phyloP scores from a whole-genome alignment of 1,284 basidiomycete species.

The Lentinus polychrous region DNA sequence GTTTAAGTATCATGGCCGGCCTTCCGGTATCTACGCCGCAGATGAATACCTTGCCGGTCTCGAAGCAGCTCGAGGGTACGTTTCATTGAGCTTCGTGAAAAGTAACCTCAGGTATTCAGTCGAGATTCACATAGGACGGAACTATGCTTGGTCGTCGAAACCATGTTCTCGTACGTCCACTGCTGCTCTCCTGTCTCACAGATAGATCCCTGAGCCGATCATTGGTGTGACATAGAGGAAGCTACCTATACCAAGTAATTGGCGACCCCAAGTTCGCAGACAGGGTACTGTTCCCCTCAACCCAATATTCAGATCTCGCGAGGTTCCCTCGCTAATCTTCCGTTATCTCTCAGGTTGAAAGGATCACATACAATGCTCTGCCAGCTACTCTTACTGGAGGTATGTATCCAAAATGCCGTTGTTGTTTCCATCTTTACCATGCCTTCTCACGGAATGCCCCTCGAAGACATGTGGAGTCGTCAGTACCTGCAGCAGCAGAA shows the following conservation, averaged over 20 bases:
- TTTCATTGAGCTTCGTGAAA: slow-evolving; percentile 3
- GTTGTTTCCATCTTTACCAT: not conserved
- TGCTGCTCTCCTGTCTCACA: not conserved
- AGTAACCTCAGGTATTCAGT: not conserved
- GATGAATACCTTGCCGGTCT: slow-evolving; percentile 54
- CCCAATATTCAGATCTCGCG: not conserved
- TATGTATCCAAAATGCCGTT: slow-evolving; percentile 12
- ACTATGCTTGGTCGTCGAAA: slow-evolving; percentile 54
- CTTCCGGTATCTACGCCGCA: slow-evolving; percentile 51
- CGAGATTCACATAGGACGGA: slow-evolving; percentile 33
- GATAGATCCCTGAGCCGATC: not conserved
- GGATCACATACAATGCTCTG: slow-evolving; percentile 52
- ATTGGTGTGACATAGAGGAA: slow-evolving; percentile 30
- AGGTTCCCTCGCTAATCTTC: not conserved
- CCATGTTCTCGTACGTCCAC: slow-evolving; percentile 54
- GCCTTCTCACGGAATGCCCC: not conserved
- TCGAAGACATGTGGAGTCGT: slow-evolving; percentile 49
- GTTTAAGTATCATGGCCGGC: slow-evolving; percentile 55
- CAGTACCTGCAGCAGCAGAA: slow-evolving; percentile 58
- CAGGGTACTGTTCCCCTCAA: slow-evolving; percentile 28
- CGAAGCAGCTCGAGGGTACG: slow-evolving; percentile 46
- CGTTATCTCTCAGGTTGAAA: slow-evolving; percentile 36
- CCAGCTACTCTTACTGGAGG: slow-evolving; percentile 49
- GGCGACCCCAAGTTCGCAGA: slow-evolving; percentile 52
- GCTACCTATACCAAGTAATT: slow-evolving; percentile 50